Base-by-base conservation (phyloP, 2,329 filamentous ascomycete genomes). In the Harringtonia lauricola region DNA sequence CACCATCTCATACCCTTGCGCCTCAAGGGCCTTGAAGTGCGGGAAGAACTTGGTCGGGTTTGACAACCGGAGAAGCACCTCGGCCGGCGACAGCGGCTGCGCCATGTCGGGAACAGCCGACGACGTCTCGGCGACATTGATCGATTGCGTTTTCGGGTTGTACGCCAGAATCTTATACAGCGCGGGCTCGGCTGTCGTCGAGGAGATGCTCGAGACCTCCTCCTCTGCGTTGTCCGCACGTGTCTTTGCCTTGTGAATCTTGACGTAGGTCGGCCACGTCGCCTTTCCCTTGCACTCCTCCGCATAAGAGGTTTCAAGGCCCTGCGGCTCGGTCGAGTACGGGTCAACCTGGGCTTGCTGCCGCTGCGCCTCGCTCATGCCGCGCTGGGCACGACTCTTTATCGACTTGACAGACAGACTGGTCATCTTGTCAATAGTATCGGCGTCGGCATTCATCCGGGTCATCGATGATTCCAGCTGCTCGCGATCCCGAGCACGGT, bases 111-210 rank as follows among this genome's bases (percentile, higher is more conserved):
- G 61, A 1, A 72, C 68, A 3, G 67, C 60, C 4, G 79, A 80
- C 1, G 70, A 74, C 1, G 77, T 81, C 49, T 81, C 76, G 7
- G 76, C 77, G 3, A 70, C 66, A 36, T 65, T 71, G 52, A 86
- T 66, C 13, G 63, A 64, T 51, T 80, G 69, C 51, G 70, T 77
- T 9, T 64, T 65, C 2, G 74, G 65, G 50, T 85, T 77, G 52
- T 80, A 84, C 2, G 76, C 80, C 7, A 86, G 65, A 29, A 85
- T 71, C 56, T 76, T 83, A 65, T 83, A 85, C 3, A 72, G 45
- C 7, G 54, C 21, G 10, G 50, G 42, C 18, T 24, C 24, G 6
- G 44, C 18, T 1, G 37, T 14, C 13, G 30, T 14, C 29, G 37
- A 17, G 6, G 36, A 14, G 3, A 40, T 3, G 2, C 43, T 10